Evolutionary conservation across 305 asterid species (phyloP).

Genomic region (Plantago coronopus): DNA sequence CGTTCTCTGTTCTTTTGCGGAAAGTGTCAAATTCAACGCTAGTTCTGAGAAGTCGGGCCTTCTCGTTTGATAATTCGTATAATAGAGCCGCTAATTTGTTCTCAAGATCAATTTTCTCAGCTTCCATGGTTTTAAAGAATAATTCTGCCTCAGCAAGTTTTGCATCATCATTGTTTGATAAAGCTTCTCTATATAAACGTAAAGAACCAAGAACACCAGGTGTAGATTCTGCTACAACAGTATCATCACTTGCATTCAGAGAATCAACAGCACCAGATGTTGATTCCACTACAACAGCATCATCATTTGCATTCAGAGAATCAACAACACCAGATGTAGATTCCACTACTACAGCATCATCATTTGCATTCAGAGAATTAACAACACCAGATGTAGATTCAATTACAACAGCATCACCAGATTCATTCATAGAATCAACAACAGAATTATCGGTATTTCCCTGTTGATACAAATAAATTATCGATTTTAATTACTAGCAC

Average conservation of each 20-base stretch:
- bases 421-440: constrained; percentile 37
- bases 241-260: constrained; percentile 34
- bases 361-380: constrained; percentile 37
- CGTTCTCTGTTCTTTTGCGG: constrained; percentile 64
- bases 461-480: constrained; percentile 44
- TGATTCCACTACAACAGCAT: constrained; percentile 35
- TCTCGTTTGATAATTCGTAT: constrained; percentile 57
- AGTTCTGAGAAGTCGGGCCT: constrained; percentile 62
- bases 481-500: background rate
- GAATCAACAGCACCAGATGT: constrained; percentile 39
- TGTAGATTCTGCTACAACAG: constrained; percentile 37
- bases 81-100: constrained; percentile 40
- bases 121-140: constrained; percentile 52
- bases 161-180: constrained; percentile 53
- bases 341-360: constrained; percentile 37
- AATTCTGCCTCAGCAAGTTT: constrained; percentile 57
- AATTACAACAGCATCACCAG: constrained; percentile 33
- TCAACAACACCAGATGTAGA: constrained; percentile 38
- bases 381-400: constrained; percentile 40
- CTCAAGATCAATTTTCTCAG: constrained; percentile 52
- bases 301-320: constrained; percentile 36
- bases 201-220: constrained; percentile 49
- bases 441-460: constrained; percentile 34
- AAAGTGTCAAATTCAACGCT: constrained; percentile 77
- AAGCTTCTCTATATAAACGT: constrained; percentile 60